A percentile compares a stretch with the other conserved stretches of the same genome.
Evolutionary conservation across 164 flowering plant genomes (phyloP).

Genomic region (Cinnamomum chago): DNA sequence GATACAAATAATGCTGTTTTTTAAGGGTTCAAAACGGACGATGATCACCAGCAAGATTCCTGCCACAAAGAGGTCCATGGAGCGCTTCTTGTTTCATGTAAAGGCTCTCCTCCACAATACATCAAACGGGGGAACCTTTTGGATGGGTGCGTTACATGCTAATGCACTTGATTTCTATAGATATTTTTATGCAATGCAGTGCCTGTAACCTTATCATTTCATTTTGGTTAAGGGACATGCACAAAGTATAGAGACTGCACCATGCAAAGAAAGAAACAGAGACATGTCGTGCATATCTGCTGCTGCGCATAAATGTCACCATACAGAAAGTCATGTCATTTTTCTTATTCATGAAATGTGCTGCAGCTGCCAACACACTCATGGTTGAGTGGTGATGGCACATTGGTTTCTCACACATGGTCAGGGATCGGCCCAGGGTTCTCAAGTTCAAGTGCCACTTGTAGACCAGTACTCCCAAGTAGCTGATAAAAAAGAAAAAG

Average conservation of each 20-base stretch:
- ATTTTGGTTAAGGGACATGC: background rate
- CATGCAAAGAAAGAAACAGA: background rate
- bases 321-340: no score
- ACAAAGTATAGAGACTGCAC: background rate
- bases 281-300: no score
- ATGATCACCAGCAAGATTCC: conserved; percentile 75
- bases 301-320: no score
- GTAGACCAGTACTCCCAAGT: no score
- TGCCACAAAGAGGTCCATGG: conserved; percentile 79
- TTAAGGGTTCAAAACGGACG: conserved; percentile 65
- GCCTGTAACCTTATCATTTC: background rate
- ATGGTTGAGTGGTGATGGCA: no score
- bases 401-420: no score
- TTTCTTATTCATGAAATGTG: no score
- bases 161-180: background rate
- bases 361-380: no score
- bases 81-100: conserved; percentile 73
- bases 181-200: background rate
- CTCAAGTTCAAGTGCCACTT: no score
- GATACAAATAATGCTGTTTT: background rate
- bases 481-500: no score
- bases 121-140: conserved; percentile 63
- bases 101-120: conserved; percentile 72
- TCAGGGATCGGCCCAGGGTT: no score
- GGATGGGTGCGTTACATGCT: conserved; percentile 59